Base-by-base conservation (phyloP, 164 flowering plant species). In the Akebia trifoliata region DNA sequence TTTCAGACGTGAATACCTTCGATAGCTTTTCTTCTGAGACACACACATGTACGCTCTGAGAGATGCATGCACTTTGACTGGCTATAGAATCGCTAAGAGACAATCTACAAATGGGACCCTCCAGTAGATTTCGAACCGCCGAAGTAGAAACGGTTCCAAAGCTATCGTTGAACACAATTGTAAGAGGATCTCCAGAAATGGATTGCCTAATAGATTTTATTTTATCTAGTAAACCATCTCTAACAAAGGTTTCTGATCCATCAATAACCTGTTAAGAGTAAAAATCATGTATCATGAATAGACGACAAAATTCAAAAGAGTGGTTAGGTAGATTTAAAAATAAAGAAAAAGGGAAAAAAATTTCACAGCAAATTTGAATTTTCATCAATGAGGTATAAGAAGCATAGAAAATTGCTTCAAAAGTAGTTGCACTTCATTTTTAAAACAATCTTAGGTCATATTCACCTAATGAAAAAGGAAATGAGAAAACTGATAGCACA, bases 191-290 rank as follows among this genome's bases (percentile, higher is more conserved):
- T 53, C 75, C 79, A 35, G 72, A 61, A 44, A 81, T 66, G n/a
- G 58, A 69, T 50, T 75, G 62, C 72, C 75, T 68, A 3, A 87
- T 72, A 50, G 76, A 68, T 56, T 76, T 78, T 26, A 81, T 32
- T 8, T 46, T 62, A 63, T 80, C 82, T 52, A 65, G 53, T 48
- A 57, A 57, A 59, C 71, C 74, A 31, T 46, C 70, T 45, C 60
- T 54, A 45, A 44, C 31, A 56, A 70, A 67, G 59, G 71, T 48
- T 49, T 76, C 80, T 28, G 76, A 67, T 62, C 80, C 90, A 69
- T 91, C 94, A 44, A 91, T 62, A 60, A 84, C 90, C 98, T 91
- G 51, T 24, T 6, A 57, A 42, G 28, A 2, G 25, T 22, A 6
- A 52, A 15, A 49, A 48, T 32, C 50, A 31, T 8, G 42, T 11